Conservation (phyloP, 345 rosid genomes). For the Populus tremula region DNA sequence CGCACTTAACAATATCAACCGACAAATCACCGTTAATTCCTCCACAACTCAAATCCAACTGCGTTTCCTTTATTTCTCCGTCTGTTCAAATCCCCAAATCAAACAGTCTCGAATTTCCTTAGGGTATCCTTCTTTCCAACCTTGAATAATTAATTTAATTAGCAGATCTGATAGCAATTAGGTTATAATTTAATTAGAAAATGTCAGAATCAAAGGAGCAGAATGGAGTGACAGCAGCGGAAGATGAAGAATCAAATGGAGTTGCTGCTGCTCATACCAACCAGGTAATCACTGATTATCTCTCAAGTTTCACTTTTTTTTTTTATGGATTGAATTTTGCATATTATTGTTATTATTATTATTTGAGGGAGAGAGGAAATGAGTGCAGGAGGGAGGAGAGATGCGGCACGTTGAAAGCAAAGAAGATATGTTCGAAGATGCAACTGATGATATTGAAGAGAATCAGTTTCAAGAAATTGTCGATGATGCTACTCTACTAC, state of each 20-base stretch:
- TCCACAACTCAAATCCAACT: not conserved
- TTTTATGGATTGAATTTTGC: not conserved
- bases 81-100: slow-evolving; percentile 5
- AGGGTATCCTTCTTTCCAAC: slow-evolving; percentile 4
- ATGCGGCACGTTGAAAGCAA: slow-evolving; percentile 50
- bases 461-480: slow-evolving; percentile 23
- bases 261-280: slow-evolving; percentile 3
- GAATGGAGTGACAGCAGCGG: slow-evolving; percentile 17
- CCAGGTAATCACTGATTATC: slow-evolving; percentile 19
- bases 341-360: not conserved
- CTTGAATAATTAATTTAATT: not conserved
- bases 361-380: not conserved
- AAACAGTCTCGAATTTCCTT: not conserved
- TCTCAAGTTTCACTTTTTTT: not conserved
- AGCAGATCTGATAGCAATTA: slow-evolving; percentile 29
- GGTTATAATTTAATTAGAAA: slow-evolving; percentile 26
- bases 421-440: slow-evolving; percentile 92
- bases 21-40: slow-evolving; percentile 19
- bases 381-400: slow-evolving; percentile 20
- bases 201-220: slow-evolving; percentile 42
- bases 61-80: not conserved
- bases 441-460: slow-evolving; percentile 65
- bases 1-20: slow-evolving; percentile 73
- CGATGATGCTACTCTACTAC: not conserved
- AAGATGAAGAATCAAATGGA: slow-evolving; percentile 8